phyloP scores from a whole-genome alignment of 148 eudicot species.

The Rhododendron ovatum region DNA sequence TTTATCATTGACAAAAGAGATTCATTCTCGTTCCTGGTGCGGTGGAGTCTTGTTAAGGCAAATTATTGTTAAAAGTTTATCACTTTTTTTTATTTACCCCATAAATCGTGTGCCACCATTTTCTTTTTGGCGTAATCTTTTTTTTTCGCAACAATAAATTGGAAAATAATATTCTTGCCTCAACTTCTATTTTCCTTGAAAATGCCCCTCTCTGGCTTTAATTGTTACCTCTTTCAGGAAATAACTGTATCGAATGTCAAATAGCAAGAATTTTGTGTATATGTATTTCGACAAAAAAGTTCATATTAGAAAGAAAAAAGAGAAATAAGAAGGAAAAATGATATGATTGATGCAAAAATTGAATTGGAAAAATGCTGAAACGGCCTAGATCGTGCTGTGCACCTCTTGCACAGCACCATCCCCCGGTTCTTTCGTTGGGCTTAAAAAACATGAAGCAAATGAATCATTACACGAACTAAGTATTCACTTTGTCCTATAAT shows the following conservation, averaged over 20 bases:
- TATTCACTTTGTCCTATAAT: background rate
- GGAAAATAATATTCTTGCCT: background rate
- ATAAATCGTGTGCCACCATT: background rate
- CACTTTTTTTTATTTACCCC: background rate
- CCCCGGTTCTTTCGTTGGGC: no score
- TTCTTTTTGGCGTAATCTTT: background rate
- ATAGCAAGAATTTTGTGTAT: background rate
- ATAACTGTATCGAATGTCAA: background rate
- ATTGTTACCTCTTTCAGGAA: background rate
- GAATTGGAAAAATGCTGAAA: background rate
- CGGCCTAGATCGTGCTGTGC: no score
- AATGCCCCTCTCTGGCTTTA: background rate
- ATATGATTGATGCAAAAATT: background rate
- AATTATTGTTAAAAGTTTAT: background rate
- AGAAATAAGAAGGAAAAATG: background rate
- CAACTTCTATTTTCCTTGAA: background rate
- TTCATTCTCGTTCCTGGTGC: background rate
- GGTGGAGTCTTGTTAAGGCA: background rate
- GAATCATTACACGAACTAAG: no score
- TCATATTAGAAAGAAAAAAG: background rate
- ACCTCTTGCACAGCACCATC: no score
- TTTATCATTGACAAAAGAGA: background rate
- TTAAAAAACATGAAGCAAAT: no score
- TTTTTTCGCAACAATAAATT: background rate
- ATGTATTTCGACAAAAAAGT: background rate